Evolutionary conservation across 2,329 filamentous ascomycete genomes (phyloP).

Genomic region (Verticillium longisporum): DNA sequence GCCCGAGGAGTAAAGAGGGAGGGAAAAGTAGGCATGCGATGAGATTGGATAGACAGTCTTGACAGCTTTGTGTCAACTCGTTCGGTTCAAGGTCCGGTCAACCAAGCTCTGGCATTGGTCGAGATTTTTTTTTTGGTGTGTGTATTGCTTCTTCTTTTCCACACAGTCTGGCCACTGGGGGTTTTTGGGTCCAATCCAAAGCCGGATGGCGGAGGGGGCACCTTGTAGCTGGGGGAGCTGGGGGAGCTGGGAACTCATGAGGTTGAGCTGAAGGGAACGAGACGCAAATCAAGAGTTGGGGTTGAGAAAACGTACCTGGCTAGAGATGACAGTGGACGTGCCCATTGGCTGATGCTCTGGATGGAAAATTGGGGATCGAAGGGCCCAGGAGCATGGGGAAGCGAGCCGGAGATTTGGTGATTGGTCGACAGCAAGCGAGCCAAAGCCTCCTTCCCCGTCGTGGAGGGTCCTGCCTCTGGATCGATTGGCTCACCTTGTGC

Average conservation of each 20-base stretch:
- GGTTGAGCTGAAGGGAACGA: neutral
- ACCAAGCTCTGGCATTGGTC: neutral
- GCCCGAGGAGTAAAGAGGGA: no score
- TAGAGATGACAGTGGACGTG: neutral
- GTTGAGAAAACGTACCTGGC: neutral
- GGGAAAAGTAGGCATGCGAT: neutral
- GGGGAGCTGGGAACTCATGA: neutral
- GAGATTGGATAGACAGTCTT: neutral
- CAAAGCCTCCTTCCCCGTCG: neutral
- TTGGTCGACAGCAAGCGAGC: slow-evolving; percentile 27
- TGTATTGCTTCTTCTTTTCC: no score
- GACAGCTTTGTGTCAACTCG: no score
- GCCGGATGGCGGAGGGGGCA: neutral
- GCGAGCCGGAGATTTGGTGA: slow-evolving; percentile 24
- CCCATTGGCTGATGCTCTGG: neutral
- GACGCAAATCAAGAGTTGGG: neutral
- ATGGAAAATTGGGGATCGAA: neutral
- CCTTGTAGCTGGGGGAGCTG: neutral
- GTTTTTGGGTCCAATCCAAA: neutral
- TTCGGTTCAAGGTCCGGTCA: neutral
- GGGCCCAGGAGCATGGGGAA: slow-evolving; percentile 11
- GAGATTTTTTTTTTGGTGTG: neutral
- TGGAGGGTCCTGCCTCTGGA: neutral
- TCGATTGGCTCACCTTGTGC: neutral
- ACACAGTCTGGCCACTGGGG: no score